Percentiles rank a stretch among this genome's conserved stretches.
These are phyloP conservation scores for Hymenoscyphus infarciens DNA, from an alignment of 2,329 filamentous ascomycete genomes.

Conservation along the genomic window DNA sequence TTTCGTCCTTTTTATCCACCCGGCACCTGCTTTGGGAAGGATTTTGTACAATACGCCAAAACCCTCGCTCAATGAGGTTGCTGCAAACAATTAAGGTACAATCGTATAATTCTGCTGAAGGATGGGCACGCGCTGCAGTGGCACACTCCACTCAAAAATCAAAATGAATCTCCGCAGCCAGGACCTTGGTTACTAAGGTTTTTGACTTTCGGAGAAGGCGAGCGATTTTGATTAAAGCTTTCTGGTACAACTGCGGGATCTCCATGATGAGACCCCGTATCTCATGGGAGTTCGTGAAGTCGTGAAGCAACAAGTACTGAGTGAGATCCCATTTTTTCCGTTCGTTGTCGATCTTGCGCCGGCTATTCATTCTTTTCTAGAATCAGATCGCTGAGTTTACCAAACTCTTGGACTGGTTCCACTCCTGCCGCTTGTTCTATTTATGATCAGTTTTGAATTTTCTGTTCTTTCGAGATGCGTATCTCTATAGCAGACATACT, in stretches of 20 bases:
- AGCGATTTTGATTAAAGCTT: not conserved
- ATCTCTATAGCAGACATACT: not conserved
- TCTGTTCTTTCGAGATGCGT: conserved; percentile 2
- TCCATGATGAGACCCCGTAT: not conserved
- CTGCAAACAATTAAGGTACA: no score
- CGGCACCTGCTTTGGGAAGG: not conserved
- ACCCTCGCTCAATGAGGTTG: no score
- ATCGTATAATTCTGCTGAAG: no score
- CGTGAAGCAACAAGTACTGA: not conserved
- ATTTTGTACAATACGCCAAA: not conserved
- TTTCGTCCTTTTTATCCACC: not conserved
- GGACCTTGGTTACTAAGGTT: not conserved
- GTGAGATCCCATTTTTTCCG: not conserved
- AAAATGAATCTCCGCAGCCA: not conserved
- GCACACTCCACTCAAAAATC: no score
- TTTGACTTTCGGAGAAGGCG: not conserved
- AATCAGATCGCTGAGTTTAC: not conserved
- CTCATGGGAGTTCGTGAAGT: not conserved
- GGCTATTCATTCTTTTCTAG: not conserved
- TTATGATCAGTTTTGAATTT: not conserved
- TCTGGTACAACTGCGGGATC: not conserved
- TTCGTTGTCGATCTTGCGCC: not conserved
- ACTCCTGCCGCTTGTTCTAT: not conserved
- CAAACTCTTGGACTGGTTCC: conserved; percentile 2
- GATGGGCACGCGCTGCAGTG: no score